phyloP scores from a whole-genome alignment of 768 basidiomycete species.

The Naganishia friedmannii region DNA sequence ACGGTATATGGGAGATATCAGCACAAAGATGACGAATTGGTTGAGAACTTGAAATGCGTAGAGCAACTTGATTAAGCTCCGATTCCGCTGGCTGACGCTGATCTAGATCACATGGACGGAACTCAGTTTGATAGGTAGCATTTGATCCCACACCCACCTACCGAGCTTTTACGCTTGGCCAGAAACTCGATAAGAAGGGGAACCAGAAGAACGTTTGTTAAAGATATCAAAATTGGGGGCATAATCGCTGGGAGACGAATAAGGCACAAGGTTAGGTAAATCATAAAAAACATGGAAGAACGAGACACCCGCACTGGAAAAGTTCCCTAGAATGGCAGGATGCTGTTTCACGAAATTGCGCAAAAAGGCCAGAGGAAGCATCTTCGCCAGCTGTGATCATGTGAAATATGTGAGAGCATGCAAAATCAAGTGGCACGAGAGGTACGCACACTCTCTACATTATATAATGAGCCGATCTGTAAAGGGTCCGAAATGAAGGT shows the following conservation, averaged over 20 bases:
- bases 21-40: constrained; percentile 3
- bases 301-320: background rate
- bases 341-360: background rate
- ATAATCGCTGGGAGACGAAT: background rate
- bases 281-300: background rate
- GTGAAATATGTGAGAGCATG: background rate
- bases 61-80: constrained; percentile 11
- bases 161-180: background rate
- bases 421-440: background rate
- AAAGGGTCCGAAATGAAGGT: background rate
- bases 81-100: constrained; percentile 15
- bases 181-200: constrained; percentile 3
- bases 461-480: constrained; percentile 9
- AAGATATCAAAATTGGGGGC: constrained; percentile 2
- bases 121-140: background rate
- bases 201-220: background rate
- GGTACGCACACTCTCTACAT: background rate
- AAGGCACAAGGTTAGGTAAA: background rate
- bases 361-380: background rate
- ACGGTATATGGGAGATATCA: constrained; percentile 1
- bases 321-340: background rate
- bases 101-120: background rate
- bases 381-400: background rate
- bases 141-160: background rate
- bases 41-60: constrained; percentile 3